Evolutionary conservation across 257 asterid genomes (phyloP), one percentile per base, ranked within the genome.

Genomic region (Primulina huaijiensis): DNA sequence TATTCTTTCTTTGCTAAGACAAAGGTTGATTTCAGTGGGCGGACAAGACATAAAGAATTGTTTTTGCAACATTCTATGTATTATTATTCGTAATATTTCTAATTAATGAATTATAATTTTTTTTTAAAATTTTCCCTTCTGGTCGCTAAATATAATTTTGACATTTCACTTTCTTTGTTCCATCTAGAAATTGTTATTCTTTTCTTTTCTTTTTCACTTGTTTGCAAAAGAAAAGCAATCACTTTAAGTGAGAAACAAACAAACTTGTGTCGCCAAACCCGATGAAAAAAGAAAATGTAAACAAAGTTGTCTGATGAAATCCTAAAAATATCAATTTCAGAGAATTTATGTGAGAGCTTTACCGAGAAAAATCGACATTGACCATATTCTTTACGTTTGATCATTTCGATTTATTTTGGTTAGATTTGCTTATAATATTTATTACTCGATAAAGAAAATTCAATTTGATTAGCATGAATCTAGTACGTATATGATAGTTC

Each of bases 211-310:
- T 23, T 20, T 72, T 50, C 40, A 8, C 19, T 63, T 20, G 25
- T 20, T 46, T 50, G 37, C 40, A 59, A 40, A 62, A 73, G 20
- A 40, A 52, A 65, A 60, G 65, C 4, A 30, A n/a, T 16, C 6
- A 68, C 71, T 68, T 77, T 35, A 57, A 64, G 75, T 69, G 75
- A 58, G 6, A 64, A 73, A 69, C 78, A 69, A 78, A 75, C 78
- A 77, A 77, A 64, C 66, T 33, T 62, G 35, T 61, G 58, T 62
- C 33, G n/a, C 55, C 55, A 43, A 14, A 43, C n/a, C 19, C 55
- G 8, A 46, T 46, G 56, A 16, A 14, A 43, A 14, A 4, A 38
- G 16, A 38, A 38, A 43, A 14, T 2, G 53, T 12, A 12, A 43
- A 43, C 53, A 43, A 14, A 43, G 53, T 43, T 43, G 53, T 12